Base-by-base conservation (phyloP, 2,329 filamentous ascomycete species). In the Pseudogymnoascus sp. region DNA sequence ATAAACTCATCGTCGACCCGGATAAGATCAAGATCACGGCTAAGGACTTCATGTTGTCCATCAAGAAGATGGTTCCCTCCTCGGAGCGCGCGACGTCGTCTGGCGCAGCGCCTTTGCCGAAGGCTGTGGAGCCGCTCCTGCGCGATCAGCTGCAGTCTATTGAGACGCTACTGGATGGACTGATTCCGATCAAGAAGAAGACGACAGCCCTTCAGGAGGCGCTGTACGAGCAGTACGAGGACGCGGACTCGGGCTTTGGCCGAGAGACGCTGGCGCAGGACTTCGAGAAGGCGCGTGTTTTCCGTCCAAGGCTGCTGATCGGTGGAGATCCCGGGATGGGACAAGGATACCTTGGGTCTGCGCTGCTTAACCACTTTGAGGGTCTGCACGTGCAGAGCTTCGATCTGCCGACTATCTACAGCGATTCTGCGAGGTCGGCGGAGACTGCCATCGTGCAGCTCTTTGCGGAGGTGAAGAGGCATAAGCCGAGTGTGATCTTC, bases 401-500 rank as follows among this genome's bases (percentile, higher is more conserved):
- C 74, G 95, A 97, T 74, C 82, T 99, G 63, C 86, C 92, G 0
- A 94, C 89, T 14, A 80, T 99, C 63, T 81, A 96, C 64, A 91
- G 89, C 63, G 94, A 99, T 72, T 85, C 86, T 3, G 87, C 89
- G 66, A 84, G 91, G 67, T 70, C 69, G 21, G 66, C 70, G 14
- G 94, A 97, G 77, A 90, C 94, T 68, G 90, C 92, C 8, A 86
- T 99, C 66, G 91, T 96, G 11, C 88, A 92, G 67, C 81, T 96
- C 6, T 97, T 99, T 72, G 87, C 90, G 0, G 94, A 97, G 77
- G 90, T 96, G 38, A 91, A 93, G 74, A 87, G 92, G 38, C 92
- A 97, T 73, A 97, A 96, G 74, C 94, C 94, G 0, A 95, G 92
- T 73, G 91, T 97, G 38, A 94, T 99, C 61, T 97, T 92, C 75